Evolutionary conservation across 768 basidiomycete species (phyloP), one percentile per base, ranked within the genome.

Genomic region (Tremella yokohamensis): DNA sequence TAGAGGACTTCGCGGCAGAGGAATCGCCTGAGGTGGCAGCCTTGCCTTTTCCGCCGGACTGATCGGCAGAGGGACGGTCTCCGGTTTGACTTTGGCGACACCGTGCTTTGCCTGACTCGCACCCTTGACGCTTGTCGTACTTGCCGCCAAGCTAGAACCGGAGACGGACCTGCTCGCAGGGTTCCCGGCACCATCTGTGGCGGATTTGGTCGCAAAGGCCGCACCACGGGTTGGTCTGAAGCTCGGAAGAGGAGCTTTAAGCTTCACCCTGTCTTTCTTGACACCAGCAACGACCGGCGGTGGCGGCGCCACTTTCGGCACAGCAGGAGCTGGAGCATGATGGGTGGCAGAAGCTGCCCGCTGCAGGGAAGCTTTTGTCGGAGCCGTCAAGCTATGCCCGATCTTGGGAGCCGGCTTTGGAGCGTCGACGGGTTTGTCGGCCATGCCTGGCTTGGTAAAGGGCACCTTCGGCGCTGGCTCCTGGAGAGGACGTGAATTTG

Each of bases 241-340:
- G 20, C 53, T 56, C 2, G 70, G 70, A 9, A 69, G 38, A 40
- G 70, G 62, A 1, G 70, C 56, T 60, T 72, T 72, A 4, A 52
- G 57, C n/a, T 47, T 57, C 24, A 72, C 52, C 49, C 62, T 69
- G 38, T 69, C 70, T 40, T 63, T 66, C 57, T 61, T 64, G 2
- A 60, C 56, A 13, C 66, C 55, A 9, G 68, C 62, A 15, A 48
- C 26, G 39, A 15, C 34, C 8, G 45, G 26, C 16, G 34, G 39
- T 1, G 47, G 16, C 3, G 47, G 53, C 37, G 29, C 54, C 15
- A n/a, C 38, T 18, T 20, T 50, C 29, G 38, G 25, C 13, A 45
- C 18, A 13, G 48, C 39, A 26, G 50, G 20, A 2, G 49, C 22
- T 6, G 49, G 20, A 0, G 49, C 19, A 22, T 22, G 42, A 48